phyloP scores from a whole-genome alignment of 2,329 filamentous ascomycete genomes.

The Nemania sp. region DNA sequence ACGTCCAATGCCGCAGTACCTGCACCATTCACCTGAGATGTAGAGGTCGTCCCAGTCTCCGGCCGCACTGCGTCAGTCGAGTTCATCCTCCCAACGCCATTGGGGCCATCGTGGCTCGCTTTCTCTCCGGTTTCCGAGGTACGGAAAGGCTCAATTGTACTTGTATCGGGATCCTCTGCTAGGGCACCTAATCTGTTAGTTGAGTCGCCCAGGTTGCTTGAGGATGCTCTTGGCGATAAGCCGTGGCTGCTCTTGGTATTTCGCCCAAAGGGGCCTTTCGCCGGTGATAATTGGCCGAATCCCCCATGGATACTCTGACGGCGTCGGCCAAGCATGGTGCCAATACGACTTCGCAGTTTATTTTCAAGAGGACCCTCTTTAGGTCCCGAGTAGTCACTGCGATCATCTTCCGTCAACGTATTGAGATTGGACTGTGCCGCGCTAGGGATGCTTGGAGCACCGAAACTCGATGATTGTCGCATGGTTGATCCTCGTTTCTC shows the following conservation, averaged over 20 bases:
- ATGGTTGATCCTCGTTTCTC: conserved; percentile 48
- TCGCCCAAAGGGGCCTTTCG: conserved; percentile 64
- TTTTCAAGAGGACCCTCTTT: conserved; percentile 54
- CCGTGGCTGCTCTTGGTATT: conserved; percentile 66
- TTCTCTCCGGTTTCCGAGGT: conserved; percentile 40
- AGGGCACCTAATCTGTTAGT: conserved; percentile 59
- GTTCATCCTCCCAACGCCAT: conserved; percentile 48
- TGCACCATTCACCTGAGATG: conserved; percentile 52
- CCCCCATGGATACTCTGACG: conserved; percentile 68
- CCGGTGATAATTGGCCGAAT: conserved; percentile 59
- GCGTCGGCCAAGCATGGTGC: conserved; percentile 68
- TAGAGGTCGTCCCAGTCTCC: conserved; percentile 37
- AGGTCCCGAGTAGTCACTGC: conserved; percentile 51
- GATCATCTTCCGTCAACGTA: conserved; percentile 42
- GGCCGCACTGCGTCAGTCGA: conserved; percentile 36
- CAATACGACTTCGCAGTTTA: conserved; percentile 64
- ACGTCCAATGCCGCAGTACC: conserved; percentile 48
- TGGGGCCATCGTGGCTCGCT: conserved; percentile 48
- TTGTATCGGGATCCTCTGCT: conserved; percentile 55
- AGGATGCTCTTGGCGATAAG: conserved; percentile 62
- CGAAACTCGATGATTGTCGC: conserved; percentile 47
- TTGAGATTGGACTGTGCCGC: conserved; percentile 35
- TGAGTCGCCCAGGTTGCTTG: conserved; percentile 60
- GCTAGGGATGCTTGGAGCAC: conserved; percentile 33
- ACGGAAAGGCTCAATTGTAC: conserved; percentile 38